Evolutionary conservation across 805 yeast genomes (phyloP).

Genomic region (Lipomyces oligophaga): DNA sequence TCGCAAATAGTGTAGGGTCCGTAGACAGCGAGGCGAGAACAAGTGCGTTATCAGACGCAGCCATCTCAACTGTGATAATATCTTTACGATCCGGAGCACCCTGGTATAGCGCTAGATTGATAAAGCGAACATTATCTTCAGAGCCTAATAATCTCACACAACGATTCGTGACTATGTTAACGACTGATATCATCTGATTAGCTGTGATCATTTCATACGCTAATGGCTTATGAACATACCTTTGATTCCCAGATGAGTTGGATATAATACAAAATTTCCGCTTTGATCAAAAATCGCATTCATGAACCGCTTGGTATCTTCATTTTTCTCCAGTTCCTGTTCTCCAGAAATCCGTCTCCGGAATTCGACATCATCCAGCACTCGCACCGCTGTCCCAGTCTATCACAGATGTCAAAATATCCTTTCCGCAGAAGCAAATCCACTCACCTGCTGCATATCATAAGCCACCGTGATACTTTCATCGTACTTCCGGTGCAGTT

Average conservation of each 20-base stretch:
- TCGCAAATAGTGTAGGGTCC: conserved; percentile 37
- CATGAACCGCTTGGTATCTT: neutral
- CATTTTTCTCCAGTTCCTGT: conserved; percentile 26
- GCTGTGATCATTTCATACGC: neutral
- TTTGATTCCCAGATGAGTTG: conserved; percentile 37
- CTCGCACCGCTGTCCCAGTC: conserved; percentile 27
- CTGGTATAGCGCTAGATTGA: conserved; percentile 35
- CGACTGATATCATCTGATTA: conserved; percentile 12
- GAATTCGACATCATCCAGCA: conserved; percentile 34
- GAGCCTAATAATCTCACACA: conserved; percentile 34
- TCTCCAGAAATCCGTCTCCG: conserved; percentile 34
- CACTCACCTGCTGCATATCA: conserved; percentile 32
- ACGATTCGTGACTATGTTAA: conserved; percentile 33
- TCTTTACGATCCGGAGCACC: conserved; percentile 33
- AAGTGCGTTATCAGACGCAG: conserved; percentile 36
- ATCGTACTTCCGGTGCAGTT: conserved; percentile 35
- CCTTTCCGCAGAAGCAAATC: neutral
- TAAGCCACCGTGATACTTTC: conserved; percentile 32
- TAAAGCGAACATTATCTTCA: conserved; percentile 36
- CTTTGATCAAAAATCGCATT: conserved; percentile 36
- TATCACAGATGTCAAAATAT: neutral
- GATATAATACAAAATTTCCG: conserved; percentile 34
- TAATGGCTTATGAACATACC: neutral
- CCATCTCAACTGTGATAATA: conserved; percentile 35
- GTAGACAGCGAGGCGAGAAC: conserved; percentile 30